Evolutionary conservation across 257 asterid species (phyloP).

Genomic region (Primulina tabacum): DNA sequence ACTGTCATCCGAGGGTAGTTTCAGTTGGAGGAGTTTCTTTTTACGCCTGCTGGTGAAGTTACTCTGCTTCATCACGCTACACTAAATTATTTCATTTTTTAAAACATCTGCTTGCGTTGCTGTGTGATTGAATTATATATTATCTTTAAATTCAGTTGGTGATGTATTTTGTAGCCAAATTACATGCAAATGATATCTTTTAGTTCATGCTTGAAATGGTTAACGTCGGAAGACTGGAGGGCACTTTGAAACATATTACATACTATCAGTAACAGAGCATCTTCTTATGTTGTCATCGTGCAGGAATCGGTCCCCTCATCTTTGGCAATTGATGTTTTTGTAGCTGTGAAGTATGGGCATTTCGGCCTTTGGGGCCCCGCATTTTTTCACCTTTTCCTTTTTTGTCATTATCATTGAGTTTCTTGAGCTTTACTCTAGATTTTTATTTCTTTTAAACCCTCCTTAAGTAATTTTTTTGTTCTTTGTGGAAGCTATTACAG

Average conservation of each 20-base stretch:
- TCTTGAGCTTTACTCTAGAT: too few species aligned
- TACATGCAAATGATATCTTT: too few species aligned
- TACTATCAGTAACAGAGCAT: too few species aligned
- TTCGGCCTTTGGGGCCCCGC: not conserved
- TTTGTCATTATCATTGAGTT: not conserved
- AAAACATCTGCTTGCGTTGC: not conserved
- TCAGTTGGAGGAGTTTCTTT: not conserved
- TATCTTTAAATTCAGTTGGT: not conserved
- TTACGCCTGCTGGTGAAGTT: conserved; percentile 14
- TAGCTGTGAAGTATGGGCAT: conserved; percentile 39
- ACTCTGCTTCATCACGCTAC: conserved; percentile 30
- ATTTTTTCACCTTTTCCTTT: not conserved
- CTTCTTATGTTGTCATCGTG: too few species aligned
- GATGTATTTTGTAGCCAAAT: not conserved
- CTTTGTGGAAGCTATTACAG: too few species aligned
- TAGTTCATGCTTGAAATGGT: too few species aligned
- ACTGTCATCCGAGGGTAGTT: not conserved
- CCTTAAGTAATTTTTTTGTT: too few species aligned
- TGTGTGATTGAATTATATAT: not conserved
- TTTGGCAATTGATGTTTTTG: conserved; percentile 20
- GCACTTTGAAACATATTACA: too few species aligned
- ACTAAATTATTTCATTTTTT: not conserved
- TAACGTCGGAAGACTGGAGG: too few species aligned
- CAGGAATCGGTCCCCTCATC: conserved; percentile 22
- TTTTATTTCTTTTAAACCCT: too few species aligned